Percentiles rank a stretch among this genome's conserved stretches.
These are phyloP conservation scores for Hymenoscyphus infarciens DNA, from an alignment of 2,329 filamentous ascomycete species.

Conservation along the genomic window DNA sequence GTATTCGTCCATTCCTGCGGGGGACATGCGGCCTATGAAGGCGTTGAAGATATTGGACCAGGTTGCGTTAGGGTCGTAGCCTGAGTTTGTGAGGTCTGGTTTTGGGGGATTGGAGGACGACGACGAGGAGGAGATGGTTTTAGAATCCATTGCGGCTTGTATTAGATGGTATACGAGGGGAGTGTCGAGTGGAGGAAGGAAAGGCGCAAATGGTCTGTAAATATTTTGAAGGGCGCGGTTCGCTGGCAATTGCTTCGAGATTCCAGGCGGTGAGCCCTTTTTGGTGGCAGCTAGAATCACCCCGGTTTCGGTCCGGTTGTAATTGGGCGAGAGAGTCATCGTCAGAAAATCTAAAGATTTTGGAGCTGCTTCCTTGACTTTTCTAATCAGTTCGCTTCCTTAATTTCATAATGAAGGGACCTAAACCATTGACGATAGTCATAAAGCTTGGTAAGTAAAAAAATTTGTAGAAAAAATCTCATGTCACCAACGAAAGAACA, in stretches of 20 bases:
- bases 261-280: conserved; percentile 13
- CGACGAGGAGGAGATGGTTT: conserved; percentile 7
- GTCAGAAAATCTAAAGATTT: conserved; percentile 1
- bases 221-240: conserved; percentile 1
- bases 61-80: conserved; percentile 57
- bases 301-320: not conserved
- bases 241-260: not conserved
- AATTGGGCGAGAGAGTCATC: not conserved
- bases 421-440: conserved; percentile 59
- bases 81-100: conserved; percentile 41
- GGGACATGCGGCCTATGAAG: conserved; percentile 68
- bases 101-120: not conserved
- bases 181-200: not conserved
- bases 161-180: not conserved
- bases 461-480: not conserved
- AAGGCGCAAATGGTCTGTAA: conserved; percentile 11
- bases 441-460: conserved; percentile 60
- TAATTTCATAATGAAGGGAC: conserved; percentile 44
- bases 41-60: conserved; percentile 88
- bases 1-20: conserved; percentile 69
- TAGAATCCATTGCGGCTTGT: conserved; percentile 12
- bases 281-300: not conserved
- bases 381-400: not conserved
- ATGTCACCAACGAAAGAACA: conserved; percentile 15
- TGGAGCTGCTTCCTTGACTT: not conserved